Evolutionary conservation across 2,329 filamentous ascomycete species (phyloP).

Genomic region (Talaromyces amestolkiae): DNA sequence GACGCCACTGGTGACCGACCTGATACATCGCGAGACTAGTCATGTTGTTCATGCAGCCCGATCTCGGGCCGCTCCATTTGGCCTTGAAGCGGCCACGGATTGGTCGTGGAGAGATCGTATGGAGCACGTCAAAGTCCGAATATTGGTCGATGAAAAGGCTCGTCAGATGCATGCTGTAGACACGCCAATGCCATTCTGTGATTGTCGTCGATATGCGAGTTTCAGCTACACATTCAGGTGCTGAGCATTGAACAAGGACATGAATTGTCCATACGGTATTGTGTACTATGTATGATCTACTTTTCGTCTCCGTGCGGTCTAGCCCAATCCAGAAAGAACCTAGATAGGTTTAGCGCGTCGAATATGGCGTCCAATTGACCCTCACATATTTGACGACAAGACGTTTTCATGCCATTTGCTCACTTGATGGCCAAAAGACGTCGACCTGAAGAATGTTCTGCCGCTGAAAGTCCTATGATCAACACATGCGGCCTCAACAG

Average conservation of each 20-base stretch:
- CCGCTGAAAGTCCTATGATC: too few relatives aligned
- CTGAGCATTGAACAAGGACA: not conserved
- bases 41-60: constrained; percentile 3
- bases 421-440: not conserved
- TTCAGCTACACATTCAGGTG: not conserved
- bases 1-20: not conserved
- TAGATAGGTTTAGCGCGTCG: constrained; percentile 1
- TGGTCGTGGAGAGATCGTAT: not conserved
- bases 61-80: not conserved
- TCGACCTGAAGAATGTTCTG: not conserved
- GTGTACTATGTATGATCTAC: not conserved
- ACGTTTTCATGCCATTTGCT: not conserved
- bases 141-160: not conserved
- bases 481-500: too few relatives aligned
- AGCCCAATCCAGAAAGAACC: constrained; percentile 4
- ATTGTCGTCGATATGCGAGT: not conserved
- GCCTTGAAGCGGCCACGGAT: not conserved
- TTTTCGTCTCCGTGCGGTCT: not conserved
- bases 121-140: not conserved
- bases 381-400: not conserved
- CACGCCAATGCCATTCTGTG: not conserved
- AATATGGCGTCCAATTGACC: not conserved
- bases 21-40: not conserved
- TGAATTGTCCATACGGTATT: not conserved
- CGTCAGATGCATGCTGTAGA: not conserved